Base-by-base conservation (phyloP, 805 yeast species). In the Cyberlindnera mrakii region DNA sequence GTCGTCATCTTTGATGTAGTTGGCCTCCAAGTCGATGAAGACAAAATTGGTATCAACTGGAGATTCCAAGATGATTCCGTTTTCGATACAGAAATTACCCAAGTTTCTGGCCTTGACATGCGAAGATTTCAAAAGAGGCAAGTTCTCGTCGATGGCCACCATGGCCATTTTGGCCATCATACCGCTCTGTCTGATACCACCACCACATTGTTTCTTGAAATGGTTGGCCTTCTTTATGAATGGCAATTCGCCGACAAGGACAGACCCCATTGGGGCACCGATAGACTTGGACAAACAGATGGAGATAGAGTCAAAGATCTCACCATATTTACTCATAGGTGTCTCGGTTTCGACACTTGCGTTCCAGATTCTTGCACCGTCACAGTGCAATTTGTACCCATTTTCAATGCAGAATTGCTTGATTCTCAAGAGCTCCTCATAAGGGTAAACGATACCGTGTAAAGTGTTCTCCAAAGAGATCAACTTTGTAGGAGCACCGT, bases 321-420 rank as follows among this genome's bases (percentile, higher is more conserved):
- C 70, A 52, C 95, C 85, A 62, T 81, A 88, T 55, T 86, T 86
- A 16, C 63, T 65, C 47, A 89, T 64, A 15, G 87, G 66, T 23
- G 53, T 49, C 9, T 44, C 49, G 9, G 87, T 77, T 23, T 75
- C 90, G 11, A 75, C 84, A 33, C 80, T 70, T 10, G 96, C 96
- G 58, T 90, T 87, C 93, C 95, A 89, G 42, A 90, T 68, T 53
- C 98, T 75, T 15, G 98, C 98, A 50, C 98, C 98, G 61, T 90
- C 98, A 54, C 89, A 77, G 57, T 90, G 97, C 55, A 89, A 64
- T 43, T 69, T 72, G 42, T 87, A 66, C 45, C 71, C 72, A 52
- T 82, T 72, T 30, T 66, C 74, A 43, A 70, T 68, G 51, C 93
- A 86, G 72, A 85, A 90, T 38, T 67, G 73, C 40, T 82, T 74